Percentiles rank a stretch among this genome's conserved stretches.
phyloP scores from a whole-genome alignment of 2,329 filamentous ascomycete species.

The Clarireedia hainanense region DNA sequence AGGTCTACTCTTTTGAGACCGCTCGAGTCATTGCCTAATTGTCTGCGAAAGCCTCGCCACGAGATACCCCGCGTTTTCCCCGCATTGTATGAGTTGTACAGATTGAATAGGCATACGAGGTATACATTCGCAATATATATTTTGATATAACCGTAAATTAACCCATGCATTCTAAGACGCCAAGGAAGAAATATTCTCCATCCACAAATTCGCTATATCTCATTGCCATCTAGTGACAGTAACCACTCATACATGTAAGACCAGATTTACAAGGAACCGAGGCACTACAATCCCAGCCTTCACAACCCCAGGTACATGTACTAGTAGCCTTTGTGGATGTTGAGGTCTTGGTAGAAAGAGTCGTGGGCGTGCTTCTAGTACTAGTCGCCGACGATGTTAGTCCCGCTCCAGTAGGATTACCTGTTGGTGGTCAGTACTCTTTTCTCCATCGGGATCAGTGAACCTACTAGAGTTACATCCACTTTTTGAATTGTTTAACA shows the following conservation, averaged over 20 bases:
- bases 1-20: too few species aligned
- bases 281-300: conserved; percentile 7
- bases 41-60: background rate
- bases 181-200: background rate
- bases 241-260: background rate
- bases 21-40: too few species aligned
- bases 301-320: conserved; percentile 8
- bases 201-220: background rate
- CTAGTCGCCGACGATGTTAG: background rate
- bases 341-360: background rate
- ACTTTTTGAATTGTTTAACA: conserved; percentile 2
- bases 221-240: background rate
- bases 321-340: background rate
- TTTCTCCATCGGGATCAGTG: background rate
- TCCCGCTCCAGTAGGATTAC: background rate
- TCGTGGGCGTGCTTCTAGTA: background rate
- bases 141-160: background rate
- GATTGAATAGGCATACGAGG: background rate
- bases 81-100: background rate
- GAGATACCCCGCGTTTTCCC: background rate
- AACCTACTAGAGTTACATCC: conserved; percentile 1
- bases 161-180: background rate
- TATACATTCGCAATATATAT: background rate
- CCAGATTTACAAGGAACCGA: background rate
- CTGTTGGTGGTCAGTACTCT: background rate